Conservation (phyloP, 495 filamentous ascomycete species). For the Neurospora africana region DNA sequence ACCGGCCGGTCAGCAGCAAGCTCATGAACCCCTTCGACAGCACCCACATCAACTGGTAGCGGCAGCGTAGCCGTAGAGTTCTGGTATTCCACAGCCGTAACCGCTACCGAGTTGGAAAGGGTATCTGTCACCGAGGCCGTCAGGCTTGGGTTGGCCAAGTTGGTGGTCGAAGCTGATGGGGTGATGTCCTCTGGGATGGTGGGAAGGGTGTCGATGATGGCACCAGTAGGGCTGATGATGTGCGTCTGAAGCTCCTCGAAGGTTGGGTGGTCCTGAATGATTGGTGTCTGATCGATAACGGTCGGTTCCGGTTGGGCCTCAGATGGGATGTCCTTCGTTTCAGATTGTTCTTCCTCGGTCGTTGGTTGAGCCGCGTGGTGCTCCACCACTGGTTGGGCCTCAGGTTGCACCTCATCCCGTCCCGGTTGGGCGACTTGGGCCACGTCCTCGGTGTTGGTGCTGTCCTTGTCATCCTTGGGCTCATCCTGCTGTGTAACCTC, state of each 20-base stretch:
- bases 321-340: neutral
- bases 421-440: neutral
- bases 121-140: neutral
- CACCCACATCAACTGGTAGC: neutral
- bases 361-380: neutral
- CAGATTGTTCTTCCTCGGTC: neutral
- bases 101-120: neutral
- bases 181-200: neutral
- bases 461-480: neutral
- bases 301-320: neutral
- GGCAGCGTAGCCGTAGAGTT: neutral
- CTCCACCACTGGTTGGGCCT: neutral
- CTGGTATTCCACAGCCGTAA: neutral
- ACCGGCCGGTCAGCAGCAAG: neutral
- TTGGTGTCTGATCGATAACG: neutral
- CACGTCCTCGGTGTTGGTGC: neutral
- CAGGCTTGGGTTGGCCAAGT: neutral
- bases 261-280: neutral
- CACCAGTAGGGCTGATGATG: neutral
- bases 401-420: neutral
- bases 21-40: neutral
- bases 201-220: neutral
- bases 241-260: neutral
- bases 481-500: neutral
- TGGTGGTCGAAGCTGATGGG: neutral